Evolutionary conservation across 2,329 filamentous ascomycete species (phyloP).

Genomic region (Parafenestella ontariensis): DNA sequence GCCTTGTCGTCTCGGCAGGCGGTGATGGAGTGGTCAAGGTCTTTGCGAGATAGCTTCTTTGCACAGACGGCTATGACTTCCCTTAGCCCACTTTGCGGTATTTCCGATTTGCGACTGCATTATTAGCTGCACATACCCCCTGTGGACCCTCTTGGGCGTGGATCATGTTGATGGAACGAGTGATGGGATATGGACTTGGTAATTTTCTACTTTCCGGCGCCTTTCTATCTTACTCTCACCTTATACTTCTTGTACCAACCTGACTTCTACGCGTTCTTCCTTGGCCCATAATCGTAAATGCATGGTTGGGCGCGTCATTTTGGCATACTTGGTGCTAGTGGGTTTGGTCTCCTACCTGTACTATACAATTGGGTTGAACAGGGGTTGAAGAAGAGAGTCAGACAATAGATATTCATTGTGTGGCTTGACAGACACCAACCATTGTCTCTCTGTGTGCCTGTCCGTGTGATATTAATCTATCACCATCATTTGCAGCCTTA

Average conservation of each 20-base stretch:
- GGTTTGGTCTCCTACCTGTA: constrained; percentile 7
- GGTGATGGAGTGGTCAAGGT: constrained; percentile 97
- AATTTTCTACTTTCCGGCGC: constrained; percentile 15
- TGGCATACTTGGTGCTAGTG: constrained; percentile 3
- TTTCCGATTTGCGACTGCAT: constrained; percentile 22
- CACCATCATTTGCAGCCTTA: too few relatives aligned
- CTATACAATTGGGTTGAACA: constrained; percentile 4
- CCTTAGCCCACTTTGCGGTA: constrained; percentile 7
- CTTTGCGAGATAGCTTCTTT: constrained; percentile 57
- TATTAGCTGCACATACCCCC: constrained; percentile 28
- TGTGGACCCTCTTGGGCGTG: constrained; percentile 8
- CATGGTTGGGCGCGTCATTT: constrained; percentile 9
- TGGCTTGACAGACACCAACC: too few relatives aligned
- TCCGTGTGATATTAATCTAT: background rate
- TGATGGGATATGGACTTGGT: constrained; percentile 25
- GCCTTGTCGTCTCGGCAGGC: constrained; percentile 92
- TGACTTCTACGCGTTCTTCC: constrained; percentile 3
- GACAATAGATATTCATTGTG: constrained; percentile 1
- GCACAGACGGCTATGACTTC: constrained; percentile 13
- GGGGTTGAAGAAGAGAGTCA: background rate
- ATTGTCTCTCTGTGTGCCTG: background rate
- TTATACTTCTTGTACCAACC: constrained; percentile 18
- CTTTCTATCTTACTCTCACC: background rate
- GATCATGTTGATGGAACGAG: constrained; percentile 8
- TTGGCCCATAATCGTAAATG: constrained; percentile 3